These are phyloP conservation scores for Gracilaria gracilis DNA, from an alignment of 23 red algal genomes.

Conservation along the genomic window DNA sequence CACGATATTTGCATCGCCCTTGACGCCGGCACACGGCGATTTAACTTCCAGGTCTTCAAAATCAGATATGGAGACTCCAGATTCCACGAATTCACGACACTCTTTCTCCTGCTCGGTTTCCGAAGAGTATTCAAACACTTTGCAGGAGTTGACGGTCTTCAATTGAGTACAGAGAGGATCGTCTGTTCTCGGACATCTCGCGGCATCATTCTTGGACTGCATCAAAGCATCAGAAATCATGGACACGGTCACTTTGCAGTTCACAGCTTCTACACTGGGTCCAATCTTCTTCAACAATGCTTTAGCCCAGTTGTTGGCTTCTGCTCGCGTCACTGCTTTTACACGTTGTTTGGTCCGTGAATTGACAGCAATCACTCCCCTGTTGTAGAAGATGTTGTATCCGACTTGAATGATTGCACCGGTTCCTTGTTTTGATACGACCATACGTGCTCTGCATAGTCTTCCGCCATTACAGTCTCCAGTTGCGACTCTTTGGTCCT, in stretches of 20 bases:
- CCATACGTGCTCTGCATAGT: too few relatives aligned
- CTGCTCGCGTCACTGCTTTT: not conserved
- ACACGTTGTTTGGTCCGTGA: not conserved
- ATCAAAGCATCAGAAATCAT: conserved; percentile 15
- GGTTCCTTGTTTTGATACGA: too few relatives aligned
- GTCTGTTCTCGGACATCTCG: not conserved
- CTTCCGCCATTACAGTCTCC: too few relatives aligned
- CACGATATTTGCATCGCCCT: not conserved
- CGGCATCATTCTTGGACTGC: not conserved
- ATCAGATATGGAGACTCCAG: not conserved
- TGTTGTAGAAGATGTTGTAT: too few relatives aligned
- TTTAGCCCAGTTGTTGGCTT: conserved; percentile 3
- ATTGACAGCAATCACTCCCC: not conserved
- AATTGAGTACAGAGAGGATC: conserved; percentile 3
- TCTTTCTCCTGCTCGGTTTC: not conserved
- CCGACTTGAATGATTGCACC: too few relatives aligned
- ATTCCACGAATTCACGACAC: not conserved
- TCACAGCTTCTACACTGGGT: not conserved
- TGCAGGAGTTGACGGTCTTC: not conserved
- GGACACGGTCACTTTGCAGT: not conserved
- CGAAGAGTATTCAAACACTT: not conserved
- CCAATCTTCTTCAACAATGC: not conserved
- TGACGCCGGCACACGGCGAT: not conserved
- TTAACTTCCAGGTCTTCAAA: not conserved
- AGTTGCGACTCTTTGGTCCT: too few relatives aligned